Base-by-base conservation (phyloP, 352 stramenopile genomes). In the Phytophthora tubulina region DNA sequence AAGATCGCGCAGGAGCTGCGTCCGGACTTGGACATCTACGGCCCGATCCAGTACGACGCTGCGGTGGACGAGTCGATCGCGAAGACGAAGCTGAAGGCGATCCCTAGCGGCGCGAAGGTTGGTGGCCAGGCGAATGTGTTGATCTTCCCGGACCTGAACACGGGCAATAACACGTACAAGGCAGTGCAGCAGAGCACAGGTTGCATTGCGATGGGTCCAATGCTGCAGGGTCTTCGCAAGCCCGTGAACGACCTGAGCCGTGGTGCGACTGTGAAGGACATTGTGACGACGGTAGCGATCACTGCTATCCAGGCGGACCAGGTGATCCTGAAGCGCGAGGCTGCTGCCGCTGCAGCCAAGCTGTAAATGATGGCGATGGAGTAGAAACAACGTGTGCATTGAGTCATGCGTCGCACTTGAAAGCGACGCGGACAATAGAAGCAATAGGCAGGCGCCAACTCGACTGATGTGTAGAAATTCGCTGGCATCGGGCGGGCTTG, bases 81-180 rank as follows among this genome's bases (percentile, higher is more conserved):
- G 11, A 91, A 89, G 70, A 84, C 78, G 50, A 97, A 97, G 76
- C 66, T 94, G 49, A 92, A 93, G 54, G 76, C 88, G 42, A 84
- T 84, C 55, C 75, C 84, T 13, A 85, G 69, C 27, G 73, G 78
- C 35, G 82, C 83, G 8, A 83, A 84, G 57, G 86, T 96, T 15
- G 91, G 83, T 32, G 91, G 91, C n/a, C 78, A 84, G 53, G 88
- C 91, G 33, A 96, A 93, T 67, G 90, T 97, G 35, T 59, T 96
- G 31, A 89, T 95, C 67, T 97, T 96, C 72, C 91, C 89, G 41
- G 88, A 96, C 57, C 69, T 97, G 65, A 96, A 95, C 71, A 94
- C 89, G 52, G 91, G 88, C 61, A 97, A 97, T 80, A 95, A 93
- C 65, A 95, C 86, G 50, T 97, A 96, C 82, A 97, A 97, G 80